Conservation (phyloP, 768 basidiomycete species). For the Mrakia blollopis region DNA sequence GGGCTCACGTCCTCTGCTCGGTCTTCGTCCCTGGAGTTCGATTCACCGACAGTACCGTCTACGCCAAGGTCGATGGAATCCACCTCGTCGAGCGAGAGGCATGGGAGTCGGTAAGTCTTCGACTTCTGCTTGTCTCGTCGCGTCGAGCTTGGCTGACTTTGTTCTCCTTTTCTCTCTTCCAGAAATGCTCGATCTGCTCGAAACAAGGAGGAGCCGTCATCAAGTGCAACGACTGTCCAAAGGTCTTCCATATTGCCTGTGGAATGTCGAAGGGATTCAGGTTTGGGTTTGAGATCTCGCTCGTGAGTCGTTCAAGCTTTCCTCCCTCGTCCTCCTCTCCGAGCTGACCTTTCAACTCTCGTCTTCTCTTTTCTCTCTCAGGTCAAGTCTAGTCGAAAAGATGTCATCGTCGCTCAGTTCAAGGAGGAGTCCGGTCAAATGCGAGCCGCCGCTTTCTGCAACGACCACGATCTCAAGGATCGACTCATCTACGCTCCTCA, state of each 20-base stretch:
- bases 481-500: slow-evolving; percentile 75
- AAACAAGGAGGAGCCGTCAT: slow-evolving; percentile 83
- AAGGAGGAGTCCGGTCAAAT: slow-evolving; percentile 58
- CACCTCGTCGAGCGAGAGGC: slow-evolving; percentile 2
- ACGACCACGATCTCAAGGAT: slow-evolving; percentile 57
- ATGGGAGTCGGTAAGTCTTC: slow-evolving; percentile 14
- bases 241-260: slow-evolving; percentile 79
- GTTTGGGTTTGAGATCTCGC: slow-evolving; percentile 89
- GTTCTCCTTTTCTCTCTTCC: not conserved
- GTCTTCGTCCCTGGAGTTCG: slow-evolving; percentile 15
- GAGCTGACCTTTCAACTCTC: not conserved
- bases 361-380: slow-evolving; percentile 39
- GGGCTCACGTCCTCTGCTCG: slow-evolving; percentile 25
- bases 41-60: not conserved
- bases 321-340: slow-evolving; percentile 26
- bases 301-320: slow-evolving; percentile 52
- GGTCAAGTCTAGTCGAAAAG: slow-evolving; percentile 68
- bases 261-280: slow-evolving; percentile 78
- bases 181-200: not conserved
- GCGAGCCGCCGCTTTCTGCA: slow-evolving; percentile 51
- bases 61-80: slow-evolving; percentile 13
- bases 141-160: not conserved
- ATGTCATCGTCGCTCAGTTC: slow-evolving; percentile 62
- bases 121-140: not conserved
- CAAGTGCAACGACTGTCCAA: slow-evolving; percentile 70